Evolutionary conservation across 345 rosid species (phyloP).

Genomic region (Anacardium occidentale): DNA sequence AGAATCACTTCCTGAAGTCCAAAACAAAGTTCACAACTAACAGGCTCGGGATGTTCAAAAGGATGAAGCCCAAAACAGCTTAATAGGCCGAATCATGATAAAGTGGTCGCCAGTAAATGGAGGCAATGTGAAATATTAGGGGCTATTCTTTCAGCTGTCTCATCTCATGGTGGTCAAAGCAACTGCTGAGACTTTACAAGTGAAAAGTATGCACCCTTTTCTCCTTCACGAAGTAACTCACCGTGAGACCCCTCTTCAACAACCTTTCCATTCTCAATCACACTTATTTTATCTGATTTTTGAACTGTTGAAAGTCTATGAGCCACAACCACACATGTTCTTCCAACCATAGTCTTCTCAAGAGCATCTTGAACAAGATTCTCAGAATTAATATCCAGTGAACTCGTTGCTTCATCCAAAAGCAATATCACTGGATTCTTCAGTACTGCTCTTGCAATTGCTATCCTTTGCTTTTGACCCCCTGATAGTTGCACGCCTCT

Average conservation of each 20-base stretch:
- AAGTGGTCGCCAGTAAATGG: too few relatives aligned
- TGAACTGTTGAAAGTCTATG: constrained; percentile 27
- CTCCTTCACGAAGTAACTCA: constrained; percentile 22
- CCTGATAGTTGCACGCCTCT: constrained; percentile 34
- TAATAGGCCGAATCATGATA: too few relatives aligned
- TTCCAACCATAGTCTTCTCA: constrained; percentile 27
- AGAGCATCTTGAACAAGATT: constrained; percentile 33
- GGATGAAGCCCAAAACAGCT: too few relatives aligned
- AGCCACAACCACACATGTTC: constrained; percentile 34
- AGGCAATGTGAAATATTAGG: too few relatives aligned
- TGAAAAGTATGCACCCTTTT: constrained; percentile 17
- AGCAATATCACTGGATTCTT: constrained; percentile 34
- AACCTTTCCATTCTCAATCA: constrained; percentile 20
- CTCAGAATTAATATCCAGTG: constrained; percentile 36
- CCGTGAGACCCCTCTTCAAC: constrained; percentile 21
- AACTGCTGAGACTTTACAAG: constrained; percentile 12
- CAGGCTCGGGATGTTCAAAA: too few relatives aligned
- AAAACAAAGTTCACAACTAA: too few relatives aligned
- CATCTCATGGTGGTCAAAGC: too few relatives aligned
- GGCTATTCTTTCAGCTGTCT: too few relatives aligned
- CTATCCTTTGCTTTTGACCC: constrained; percentile 44
- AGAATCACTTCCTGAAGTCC: too few relatives aligned
- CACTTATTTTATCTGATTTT: constrained; percentile 20
- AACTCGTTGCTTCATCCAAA: constrained; percentile 37
- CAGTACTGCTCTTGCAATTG: constrained; percentile 39